Conservation (phyloP, 768 basidiomycete species). For the Galerina sulciceps region DNA sequence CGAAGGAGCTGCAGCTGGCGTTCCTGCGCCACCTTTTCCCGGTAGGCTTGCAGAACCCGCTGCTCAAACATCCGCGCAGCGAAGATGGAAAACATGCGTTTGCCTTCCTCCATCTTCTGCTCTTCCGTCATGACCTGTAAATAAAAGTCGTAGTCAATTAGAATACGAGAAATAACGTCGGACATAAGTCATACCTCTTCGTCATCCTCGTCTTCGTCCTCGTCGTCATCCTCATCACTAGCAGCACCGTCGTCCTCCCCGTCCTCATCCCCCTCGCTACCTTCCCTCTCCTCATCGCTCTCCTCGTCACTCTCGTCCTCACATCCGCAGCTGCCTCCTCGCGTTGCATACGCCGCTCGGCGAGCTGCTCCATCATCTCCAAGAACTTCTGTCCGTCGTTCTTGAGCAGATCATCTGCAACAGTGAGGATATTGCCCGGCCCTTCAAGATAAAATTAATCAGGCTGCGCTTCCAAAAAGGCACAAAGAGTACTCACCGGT, state of each 20-base stretch:
- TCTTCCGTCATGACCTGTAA: constrained; percentile 85
- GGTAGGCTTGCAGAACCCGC: constrained; percentile 93
- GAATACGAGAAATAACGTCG: constrained; percentile 4
- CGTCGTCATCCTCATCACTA: constrained; percentile 69
- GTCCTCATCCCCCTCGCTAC: constrained; percentile 64
- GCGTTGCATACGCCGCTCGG: constrained; percentile 90
- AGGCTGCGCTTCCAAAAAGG: not conserved
- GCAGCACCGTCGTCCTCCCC: constrained; percentile 64
- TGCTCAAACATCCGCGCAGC: constrained; percentile 99
- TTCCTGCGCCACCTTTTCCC: constrained; percentile 96
- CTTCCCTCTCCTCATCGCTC: constrained; percentile 55
- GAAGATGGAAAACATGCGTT: constrained; percentile 99
- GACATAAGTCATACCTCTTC: constrained; percentile 53
- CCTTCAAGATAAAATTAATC: constrained; percentile 41
- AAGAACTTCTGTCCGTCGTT: constrained; percentile 99
- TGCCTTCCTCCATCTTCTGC: constrained; percentile 99
- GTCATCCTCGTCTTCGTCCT: constrained; percentile 62
- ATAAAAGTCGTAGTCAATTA: constrained; percentile 17
- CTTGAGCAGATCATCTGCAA: constrained; percentile 97
- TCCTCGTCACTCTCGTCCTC: constrained; percentile 53
- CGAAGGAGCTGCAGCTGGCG: constrained; percentile 90
- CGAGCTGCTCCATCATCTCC: constrained; percentile 99
- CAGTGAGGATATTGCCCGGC: constrained; percentile 94
- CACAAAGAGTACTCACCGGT: constrained; percentile 55
- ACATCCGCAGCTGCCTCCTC: constrained; percentile 60